Conservation (phyloP, 306 rosid species). For the Cucurbita maxima region DNA sequence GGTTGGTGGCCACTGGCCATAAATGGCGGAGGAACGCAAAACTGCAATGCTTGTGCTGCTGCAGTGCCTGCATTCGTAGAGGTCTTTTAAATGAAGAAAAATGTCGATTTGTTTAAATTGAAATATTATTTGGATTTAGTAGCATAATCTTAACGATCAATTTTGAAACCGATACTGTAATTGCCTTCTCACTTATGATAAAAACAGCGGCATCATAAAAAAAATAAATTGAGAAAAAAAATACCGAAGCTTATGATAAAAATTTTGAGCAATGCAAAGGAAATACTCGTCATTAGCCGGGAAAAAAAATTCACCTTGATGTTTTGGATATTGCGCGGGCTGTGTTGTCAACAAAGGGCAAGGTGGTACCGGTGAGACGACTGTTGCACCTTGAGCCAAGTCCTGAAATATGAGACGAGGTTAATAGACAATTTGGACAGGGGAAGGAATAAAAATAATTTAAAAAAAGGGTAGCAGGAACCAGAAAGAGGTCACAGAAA, state of each 20-base stretch:
- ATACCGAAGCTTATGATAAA: background rate
- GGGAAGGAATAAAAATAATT: background rate
- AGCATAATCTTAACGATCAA: background rate
- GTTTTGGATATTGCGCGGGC: slow-evolving; percentile 56
- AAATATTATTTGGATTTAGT: background rate
- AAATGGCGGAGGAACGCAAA: slow-evolving; percentile 38
- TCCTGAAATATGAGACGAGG: slow-evolving; percentile 40
- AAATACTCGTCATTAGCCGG: background rate
- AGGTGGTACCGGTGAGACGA: slow-evolving; percentile 36
- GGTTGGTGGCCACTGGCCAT: slow-evolving; percentile 41
- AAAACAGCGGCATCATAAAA: background rate
- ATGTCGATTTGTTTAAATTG: background rate
- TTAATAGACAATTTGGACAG: background rate
- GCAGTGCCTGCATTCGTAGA: slow-evolving; percentile 31
- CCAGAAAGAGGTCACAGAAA: background rate
- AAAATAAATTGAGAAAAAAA: background rate
- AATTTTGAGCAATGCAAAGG: background rate
- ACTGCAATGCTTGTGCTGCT: slow-evolving; percentile 44
- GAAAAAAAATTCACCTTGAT: slow-evolving; percentile 43
- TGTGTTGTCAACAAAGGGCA: slow-evolving; percentile 45
- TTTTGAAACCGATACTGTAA: background rate
- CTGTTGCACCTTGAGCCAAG: slow-evolving; percentile 43
- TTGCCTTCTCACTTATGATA: background rate
- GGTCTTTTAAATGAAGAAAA: background rate
- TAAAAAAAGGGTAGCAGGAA: background rate